Percentiles rank a stretch among this genome's conserved stretches.
Conservation (phyloP, 768 basidiomycete species). For the Rhodotorula paludigena region DNA sequence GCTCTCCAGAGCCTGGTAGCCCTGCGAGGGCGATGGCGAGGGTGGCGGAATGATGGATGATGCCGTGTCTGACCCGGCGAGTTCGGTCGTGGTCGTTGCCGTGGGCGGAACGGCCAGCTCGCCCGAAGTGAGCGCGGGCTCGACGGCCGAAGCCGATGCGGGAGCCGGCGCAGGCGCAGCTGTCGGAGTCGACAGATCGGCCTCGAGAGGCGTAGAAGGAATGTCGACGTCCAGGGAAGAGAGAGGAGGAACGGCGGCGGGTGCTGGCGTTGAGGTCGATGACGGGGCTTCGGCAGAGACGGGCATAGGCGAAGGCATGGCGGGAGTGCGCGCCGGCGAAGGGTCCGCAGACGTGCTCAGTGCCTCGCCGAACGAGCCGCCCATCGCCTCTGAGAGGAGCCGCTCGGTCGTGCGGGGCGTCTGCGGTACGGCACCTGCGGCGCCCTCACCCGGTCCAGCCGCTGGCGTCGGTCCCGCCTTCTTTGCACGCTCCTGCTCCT, state of each 20-base stretch:
- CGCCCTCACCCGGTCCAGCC: neutral
- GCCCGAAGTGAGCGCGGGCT: too few relatives aligned
- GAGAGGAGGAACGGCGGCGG: neutral
- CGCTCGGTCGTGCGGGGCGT: conserved; percentile 14
- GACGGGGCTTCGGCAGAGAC: too few relatives aligned
- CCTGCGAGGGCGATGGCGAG: conserved; percentile 5
- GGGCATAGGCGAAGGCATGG: too few relatives aligned
- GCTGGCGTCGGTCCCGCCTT: neutral
- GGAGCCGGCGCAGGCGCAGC: neutral
- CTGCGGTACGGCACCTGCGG: neutral
- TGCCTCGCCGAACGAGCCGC: neutral
- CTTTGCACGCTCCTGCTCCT: conserved; percentile 40
- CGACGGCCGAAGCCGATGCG: too few relatives aligned
- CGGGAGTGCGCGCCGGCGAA: neutral
- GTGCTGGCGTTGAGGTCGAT: neutral
- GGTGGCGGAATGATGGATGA: neutral
- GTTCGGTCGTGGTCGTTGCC: too few relatives aligned
- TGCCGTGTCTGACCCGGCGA: conserved; percentile 11
- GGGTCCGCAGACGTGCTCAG: neutral
- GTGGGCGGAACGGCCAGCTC: neutral
- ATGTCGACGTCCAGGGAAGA: neutral
- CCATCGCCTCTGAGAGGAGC: conserved; percentile 20
- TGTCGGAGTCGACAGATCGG: neutral
- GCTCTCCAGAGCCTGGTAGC: conserved; percentile 25
- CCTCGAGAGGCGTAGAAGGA: neutral